Conservation (phyloP, 2,329 filamentous ascomycete genomes). For the Xylariaceae sp. region DNA sequence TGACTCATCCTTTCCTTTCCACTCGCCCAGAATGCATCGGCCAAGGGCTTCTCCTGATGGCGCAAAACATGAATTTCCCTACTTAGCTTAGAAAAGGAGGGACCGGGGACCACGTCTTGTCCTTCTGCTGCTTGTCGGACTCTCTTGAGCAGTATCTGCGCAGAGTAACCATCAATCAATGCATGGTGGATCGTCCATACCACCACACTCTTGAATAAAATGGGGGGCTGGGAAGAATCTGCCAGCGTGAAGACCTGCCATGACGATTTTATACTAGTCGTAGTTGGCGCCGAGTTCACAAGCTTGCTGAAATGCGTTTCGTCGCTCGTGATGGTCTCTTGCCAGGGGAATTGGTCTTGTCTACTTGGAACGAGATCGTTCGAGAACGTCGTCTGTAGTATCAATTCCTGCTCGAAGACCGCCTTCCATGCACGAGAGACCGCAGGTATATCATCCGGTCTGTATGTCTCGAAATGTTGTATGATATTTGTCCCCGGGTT, state of each 20-base stretch:
- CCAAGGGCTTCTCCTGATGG: background rate
- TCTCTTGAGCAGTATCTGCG: background rate
- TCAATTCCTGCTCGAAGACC: background rate
- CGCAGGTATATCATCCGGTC: background rate
- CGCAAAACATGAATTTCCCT: background rate
- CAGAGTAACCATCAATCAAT: conserved; percentile 11
- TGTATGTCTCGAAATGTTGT: conserved; percentile 8
- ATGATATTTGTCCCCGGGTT: conserved; percentile 5
- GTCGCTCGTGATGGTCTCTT: background rate
- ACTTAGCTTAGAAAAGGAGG: background rate
- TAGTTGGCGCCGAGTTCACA: background rate
- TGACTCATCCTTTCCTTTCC: background rate
- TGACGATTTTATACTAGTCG: background rate
- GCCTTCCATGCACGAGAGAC: conserved; percentile 3
- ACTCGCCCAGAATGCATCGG: background rate
- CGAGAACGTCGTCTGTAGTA: background rate
- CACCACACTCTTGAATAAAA: background rate
- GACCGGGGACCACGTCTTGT: background rate
- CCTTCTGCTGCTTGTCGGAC: background rate
- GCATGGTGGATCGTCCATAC: conserved; percentile 20
- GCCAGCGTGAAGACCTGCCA: background rate
- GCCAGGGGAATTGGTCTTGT: too few relatives aligned
- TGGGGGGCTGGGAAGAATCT: too few relatives aligned
- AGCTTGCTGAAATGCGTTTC: background rate
- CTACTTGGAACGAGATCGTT: background rate